Base-by-base conservation (phyloP, 805 yeast species). In the Metschnikowia gruessii region DNA sequence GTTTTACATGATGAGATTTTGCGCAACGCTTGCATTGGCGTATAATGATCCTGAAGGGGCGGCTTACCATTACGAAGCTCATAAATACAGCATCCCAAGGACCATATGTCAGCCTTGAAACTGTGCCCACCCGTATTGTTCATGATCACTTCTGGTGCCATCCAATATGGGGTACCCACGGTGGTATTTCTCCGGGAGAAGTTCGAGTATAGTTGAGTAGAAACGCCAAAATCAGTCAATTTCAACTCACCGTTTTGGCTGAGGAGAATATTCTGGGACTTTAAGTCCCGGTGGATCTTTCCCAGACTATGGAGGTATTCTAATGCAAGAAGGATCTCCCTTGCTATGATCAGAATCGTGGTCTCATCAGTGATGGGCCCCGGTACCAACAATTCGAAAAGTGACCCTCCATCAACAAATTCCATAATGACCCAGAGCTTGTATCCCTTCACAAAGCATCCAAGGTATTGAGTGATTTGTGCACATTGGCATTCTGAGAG, bases 401-500 rank as follows among this genome's bases (percentile, higher is more conserved):
- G 74, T 4, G 89, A 81, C 2, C 95, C 95, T 0, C 90, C 94
- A 32, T 84, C 82, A n/a, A 85, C 75, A 60, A 67, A 83, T 62
- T 86, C 95, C 94, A 86, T 87, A 11, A 85, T 74, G 43, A 86
- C 85, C 90, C 91, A 85, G 12, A 86, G 71, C 61, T 83, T 83
- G 60, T 75, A 79, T 32, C 83, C 83, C 53, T 77, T 76, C 28
- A 84, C 82, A 61, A 85, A 84, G 50, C 88, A 83, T 9, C 92
- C 94, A 56, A 77, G 72, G 57, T 83, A 86, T 48, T 70, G 71
- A 2, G 92, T 86, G 38, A 86, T 80, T 57, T 81, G 82, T 2
- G 75, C 68, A 42, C 77, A 73, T 42, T 77, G 69, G 63, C 94
- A 87, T 17, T 82, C 85, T 11, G 87, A 77, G 11, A 86, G 70